Base-by-base conservation (phyloP, 2,329 filamentous ascomycete species). In the Alternaria brassicicola region DNA sequence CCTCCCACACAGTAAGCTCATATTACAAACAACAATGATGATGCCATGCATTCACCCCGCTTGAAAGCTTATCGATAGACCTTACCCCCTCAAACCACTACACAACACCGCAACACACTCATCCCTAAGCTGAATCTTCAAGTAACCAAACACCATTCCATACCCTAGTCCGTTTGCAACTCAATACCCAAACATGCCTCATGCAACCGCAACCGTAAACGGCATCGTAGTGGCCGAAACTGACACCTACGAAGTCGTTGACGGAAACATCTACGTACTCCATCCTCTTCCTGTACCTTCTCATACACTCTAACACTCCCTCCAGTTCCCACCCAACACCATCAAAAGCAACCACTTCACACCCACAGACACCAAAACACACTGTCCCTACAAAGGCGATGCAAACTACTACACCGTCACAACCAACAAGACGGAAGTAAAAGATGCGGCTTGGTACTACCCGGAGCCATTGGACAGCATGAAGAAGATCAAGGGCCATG, bases 361-460 rank as follows among this genome's bases (percentile, higher is more conserved):
- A 38, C 72, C 78, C 17, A 83, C 83, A 6, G 73, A 79, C 13
- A 79, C 80, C 10, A 78, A 76, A 39, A 86, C 84, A 0, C 73
- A 78, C 47, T 87, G 85, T 55, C 80, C 81, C 0, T 87, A 84
- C 84, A 87, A 87, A 69, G 85, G 85, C 3, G 77, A 81, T 28
- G 84, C 85, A 4, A 82, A 78, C 41, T 87, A 87, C 69, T 87
- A 86, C 70, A 83, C 79, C 21, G 72, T 87, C 54, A 81, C 78
- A 10, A 77, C 82, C 9, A 80, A 81, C 49, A 83, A 80, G 36
- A 77, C 78, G 6, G 79, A 81, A 50, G 59, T 85, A 19, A 75
- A 80, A 33, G 84, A 87, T 59, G 84, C 82, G 2, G 85, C 84
- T 0, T 88, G 85, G 85, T 87, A 83, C 63, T 88, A 88, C 61